A percentile compares a stretch with the other conserved stretches of the same genome.
These are phyloP conservation scores for Rhizopus delemar DNA, from an alignment of 371 early-diverging fungal genomes.

Conservation along the genomic window DNA sequence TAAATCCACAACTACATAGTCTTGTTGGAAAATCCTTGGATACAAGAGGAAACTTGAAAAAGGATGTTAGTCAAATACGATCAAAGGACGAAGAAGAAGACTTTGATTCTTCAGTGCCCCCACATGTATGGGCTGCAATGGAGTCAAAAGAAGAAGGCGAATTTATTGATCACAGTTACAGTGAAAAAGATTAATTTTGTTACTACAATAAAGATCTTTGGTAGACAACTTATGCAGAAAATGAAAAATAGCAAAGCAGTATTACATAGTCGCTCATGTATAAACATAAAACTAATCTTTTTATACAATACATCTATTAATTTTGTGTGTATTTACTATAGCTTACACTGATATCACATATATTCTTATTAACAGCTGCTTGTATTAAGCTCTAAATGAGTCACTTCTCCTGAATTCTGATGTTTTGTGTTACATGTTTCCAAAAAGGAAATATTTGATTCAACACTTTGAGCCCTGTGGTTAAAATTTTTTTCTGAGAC, in stretches of 20 bases:
- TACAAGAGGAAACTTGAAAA: slow-evolving; percentile 23
- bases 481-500: no score
- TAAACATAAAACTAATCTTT: no score
- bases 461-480: no score
- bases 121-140: slow-evolving; percentile 26
- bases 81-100: slow-evolving; percentile 21
- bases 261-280: slow-evolving; percentile 16
- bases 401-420: no score
- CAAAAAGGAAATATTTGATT: background rate
- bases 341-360: no score
- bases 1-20: slow-evolving; percentile 25
- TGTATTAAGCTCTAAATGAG: no score
- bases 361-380: no score
- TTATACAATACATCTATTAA: no score
- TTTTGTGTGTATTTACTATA: no score
- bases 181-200: background rate
- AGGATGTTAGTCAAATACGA: slow-evolving; percentile 12
- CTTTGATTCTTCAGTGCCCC: slow-evolving; percentile 17
- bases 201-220: no score
- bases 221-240: background rate
- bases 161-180: background rate
- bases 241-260: slow-evolving; percentile 22
- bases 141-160: slow-evolving; percentile 5
- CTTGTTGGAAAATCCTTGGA: slow-evolving; percentile 29
- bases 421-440: background rate